phyloP scores from a whole-genome alignment of 139 green algal species.

The Tetratostichococcus sp. region DNA sequence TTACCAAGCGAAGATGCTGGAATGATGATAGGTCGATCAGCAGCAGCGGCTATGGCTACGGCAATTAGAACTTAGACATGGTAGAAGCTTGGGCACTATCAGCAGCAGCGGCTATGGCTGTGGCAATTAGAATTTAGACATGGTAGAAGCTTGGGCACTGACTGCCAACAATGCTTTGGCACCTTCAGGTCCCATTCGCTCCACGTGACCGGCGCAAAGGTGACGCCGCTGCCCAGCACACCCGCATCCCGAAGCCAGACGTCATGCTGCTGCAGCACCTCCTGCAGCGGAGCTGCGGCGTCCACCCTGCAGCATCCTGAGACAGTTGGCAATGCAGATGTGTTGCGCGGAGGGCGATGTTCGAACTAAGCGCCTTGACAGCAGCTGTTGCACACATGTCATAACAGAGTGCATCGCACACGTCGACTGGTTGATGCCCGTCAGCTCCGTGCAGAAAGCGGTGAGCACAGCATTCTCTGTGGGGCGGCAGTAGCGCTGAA shows the following conservation, averaged over 20 bases:
- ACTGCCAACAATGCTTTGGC: neutral
- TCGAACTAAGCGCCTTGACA: too few relatives aligned
- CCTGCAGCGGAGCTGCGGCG: constrained; percentile 33
- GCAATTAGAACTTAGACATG: neutral
- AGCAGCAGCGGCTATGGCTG: neutral
- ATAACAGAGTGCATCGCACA: neutral
- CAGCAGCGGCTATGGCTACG: neutral
- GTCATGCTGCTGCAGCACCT: constrained; percentile 33
- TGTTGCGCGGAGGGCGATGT: too few relatives aligned
- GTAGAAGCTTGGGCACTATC: neutral
- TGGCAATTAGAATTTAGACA: neutral
- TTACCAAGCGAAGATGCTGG: too few relatives aligned
- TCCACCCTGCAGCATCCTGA: constrained; percentile 55
- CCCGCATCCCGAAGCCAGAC: constrained; percentile 46
- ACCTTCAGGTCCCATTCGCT: constrained; percentile 68
- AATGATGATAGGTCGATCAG: too few relatives aligned
- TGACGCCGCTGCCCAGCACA: constrained; percentile 23
- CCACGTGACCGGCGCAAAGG: constrained; percentile 57
- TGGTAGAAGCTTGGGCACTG: neutral
- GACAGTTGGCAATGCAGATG: too few relatives aligned
- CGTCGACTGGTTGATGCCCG: constrained; percentile 57
- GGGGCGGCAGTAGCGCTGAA: constrained; percentile 51
- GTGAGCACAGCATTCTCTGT: constrained; percentile 52
- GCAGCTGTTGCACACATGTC: neutral
- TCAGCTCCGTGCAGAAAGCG: constrained; percentile 63